Percentiles rank a stretch among this genome's conserved stretches.
Evolutionary conservation across 208 protist genomes (phyloP).

Genomic region (Naegleria gruberi): DNA sequence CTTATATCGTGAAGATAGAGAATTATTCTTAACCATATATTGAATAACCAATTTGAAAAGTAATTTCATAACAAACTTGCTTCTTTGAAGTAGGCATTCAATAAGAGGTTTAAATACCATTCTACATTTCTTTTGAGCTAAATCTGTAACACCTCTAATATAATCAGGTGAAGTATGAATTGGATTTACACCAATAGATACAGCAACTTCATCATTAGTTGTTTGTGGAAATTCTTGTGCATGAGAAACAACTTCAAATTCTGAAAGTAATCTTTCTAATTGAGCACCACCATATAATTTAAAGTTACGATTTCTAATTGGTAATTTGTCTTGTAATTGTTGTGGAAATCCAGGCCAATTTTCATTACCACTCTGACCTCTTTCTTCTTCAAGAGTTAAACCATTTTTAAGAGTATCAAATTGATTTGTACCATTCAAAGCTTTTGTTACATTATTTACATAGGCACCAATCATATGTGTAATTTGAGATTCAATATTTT

Average conservation of each 20-base stretch:
- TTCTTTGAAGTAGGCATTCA: constrained; percentile 36
- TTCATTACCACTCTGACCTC: constrained; percentile 19
- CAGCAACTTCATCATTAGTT: constrained; percentile 47
- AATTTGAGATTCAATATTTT: constrained; percentile 32
- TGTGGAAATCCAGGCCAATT: constrained; percentile 38
- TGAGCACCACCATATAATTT: constrained; percentile 50
- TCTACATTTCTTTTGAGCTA: constrained; percentile 35
- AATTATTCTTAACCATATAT: neutral
- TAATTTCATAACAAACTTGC: constrained; percentile 40
- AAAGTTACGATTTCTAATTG: constrained; percentile 40
- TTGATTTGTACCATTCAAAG: constrained; percentile 44
- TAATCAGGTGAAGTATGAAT: constrained; percentile 44
- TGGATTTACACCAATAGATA: constrained; percentile 43
- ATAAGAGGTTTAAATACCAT: constrained; percentile 40
- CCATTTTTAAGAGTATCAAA: constrained; percentile 43
- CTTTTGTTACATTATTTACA: constrained; percentile 32
- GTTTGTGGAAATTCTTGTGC: constrained; percentile 45
- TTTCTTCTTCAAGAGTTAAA: constrained; percentile 42
- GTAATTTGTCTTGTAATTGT: constrained; percentile 30
- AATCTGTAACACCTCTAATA: constrained; percentile 34
- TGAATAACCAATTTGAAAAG: constrained; percentile 38
- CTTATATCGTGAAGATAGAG: constrained; percentile 32
- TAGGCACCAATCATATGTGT: constrained; percentile 36
- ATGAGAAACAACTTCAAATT: constrained; percentile 52
- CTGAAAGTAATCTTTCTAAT: constrained; percentile 45